Conservation (phyloP, 192 early-diverging fungal species). For the Rhizoclosmatium sp. region DNA sequence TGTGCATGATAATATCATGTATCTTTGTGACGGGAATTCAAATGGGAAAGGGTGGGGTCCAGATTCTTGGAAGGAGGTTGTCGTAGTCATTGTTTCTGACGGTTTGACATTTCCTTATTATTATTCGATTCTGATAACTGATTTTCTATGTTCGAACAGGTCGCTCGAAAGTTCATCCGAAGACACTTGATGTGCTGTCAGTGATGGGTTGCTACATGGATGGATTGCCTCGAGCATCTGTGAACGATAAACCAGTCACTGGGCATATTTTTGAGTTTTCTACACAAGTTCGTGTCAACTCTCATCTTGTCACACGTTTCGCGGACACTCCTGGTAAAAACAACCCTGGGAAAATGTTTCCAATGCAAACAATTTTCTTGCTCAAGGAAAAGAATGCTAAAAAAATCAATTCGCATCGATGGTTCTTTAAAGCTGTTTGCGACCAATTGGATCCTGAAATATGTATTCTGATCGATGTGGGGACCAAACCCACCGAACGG, state of each 20-base stretch:
- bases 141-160: constrained; percentile 41
- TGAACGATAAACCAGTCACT: constrained; percentile 55
- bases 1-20: constrained; percentile 72
- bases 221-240: constrained; percentile 50
- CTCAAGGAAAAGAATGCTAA: constrained; percentile 70
- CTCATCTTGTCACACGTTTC: constrained; percentile 42
- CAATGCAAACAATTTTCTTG: constrained; percentile 58
- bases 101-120: constrained; percentile 46
- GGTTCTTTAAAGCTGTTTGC: constrained; percentile 83
- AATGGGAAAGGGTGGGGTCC: constrained; percentile 62
- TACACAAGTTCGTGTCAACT: constrained; percentile 52
- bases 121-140: too few relatives aligned
- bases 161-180: constrained; percentile 75
- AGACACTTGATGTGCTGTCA: constrained; percentile 74
- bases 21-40: constrained; percentile 61
- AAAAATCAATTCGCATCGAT: constrained; percentile 70
- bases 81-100: constrained; percentile 78
- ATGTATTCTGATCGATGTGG: constrained; percentile 76
- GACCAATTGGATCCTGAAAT: constrained; percentile 72
- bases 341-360: background rate
- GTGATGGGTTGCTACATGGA: constrained; percentile 72
- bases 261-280: constrained; percentile 66
- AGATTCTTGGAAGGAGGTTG: constrained; percentile 76
- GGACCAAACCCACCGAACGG: constrained; percentile 69
- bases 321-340: constrained; percentile 31